These are phyloP conservation scores for Brassica hybrid DNA, from an alignment of 441 rosid species.

Conservation along the genomic window DNA sequence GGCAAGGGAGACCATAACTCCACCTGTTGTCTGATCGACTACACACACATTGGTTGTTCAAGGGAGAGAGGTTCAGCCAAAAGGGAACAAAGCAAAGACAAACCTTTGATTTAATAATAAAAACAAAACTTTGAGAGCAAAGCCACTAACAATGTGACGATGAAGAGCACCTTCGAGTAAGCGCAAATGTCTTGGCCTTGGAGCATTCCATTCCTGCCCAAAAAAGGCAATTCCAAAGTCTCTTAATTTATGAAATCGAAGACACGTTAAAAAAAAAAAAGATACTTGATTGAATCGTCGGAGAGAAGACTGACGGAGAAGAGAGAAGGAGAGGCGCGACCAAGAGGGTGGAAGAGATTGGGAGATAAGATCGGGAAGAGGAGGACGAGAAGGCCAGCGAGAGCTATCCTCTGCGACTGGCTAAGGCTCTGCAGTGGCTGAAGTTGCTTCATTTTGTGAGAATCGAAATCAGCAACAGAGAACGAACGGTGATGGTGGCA, in stretches of 20 bases:
- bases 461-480: conserved; percentile 4
- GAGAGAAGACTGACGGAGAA: conserved; percentile 66
- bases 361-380: conserved; percentile 69
- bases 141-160: conserved; percentile 64
- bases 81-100: not conserved
- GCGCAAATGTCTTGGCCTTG: conserved; percentile 72
- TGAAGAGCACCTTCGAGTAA: conserved; percentile 67
- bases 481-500: not conserved
- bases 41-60: conserved; percentile 15
- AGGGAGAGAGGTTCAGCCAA: not conserved
- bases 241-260: not conserved
- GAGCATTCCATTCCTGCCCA: conserved; percentile 94
- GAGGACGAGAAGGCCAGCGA: conserved; percentile 56
- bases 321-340: conserved; percentile 75
- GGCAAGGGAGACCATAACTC: conserved; percentile 75
- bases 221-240: conserved; percentile 17
- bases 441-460: conserved; percentile 46
- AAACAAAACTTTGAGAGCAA: conserved; percentile 10
- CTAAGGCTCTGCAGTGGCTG: conserved; percentile 43
- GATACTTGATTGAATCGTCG: not conserved
- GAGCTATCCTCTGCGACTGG: conserved; percentile 60
- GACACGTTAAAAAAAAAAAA: not conserved
- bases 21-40: conserved; percentile 65
- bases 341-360: conserved; percentile 69
- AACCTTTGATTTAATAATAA: not conserved